phyloP scores from a whole-genome alignment of 225 moss, liverwort and hornwort genomes.

The Polytrichum formosum region DNA sequence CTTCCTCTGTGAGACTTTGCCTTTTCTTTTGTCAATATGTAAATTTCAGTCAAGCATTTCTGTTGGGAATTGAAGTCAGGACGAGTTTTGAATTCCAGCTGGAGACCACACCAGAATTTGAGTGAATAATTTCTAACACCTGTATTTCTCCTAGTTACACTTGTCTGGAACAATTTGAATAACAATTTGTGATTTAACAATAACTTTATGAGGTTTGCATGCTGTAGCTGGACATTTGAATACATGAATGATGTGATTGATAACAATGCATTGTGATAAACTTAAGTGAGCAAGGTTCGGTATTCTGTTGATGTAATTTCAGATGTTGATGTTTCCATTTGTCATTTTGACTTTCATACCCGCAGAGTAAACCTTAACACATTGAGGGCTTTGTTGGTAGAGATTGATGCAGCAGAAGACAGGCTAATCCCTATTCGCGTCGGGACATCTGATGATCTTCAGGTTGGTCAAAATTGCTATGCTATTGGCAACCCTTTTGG shows the following conservation, averaged over 20 bases:
- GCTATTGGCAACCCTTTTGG: slow-evolving; percentile 72
- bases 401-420: slow-evolving; percentile 50
- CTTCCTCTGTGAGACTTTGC: neutral
- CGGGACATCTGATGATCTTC: slow-evolving; percentile 61
- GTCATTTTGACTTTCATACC: neutral
- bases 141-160: too few species aligned
- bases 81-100: too few species aligned
- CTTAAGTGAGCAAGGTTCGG: neutral
- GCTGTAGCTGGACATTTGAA: too few species aligned
- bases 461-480: slow-evolving; percentile 64
- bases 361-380: slow-evolving; percentile 15
- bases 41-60: too few species aligned
- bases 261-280: neutral
- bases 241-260: too few species aligned
- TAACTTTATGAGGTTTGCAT: too few species aligned
- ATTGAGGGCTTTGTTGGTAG: slow-evolving; percentile 5
- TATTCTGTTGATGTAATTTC: neutral
- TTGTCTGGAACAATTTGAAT: too few species aligned
- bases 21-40: neutral
- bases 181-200: too few species aligned
- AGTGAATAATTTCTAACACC: too few species aligned
- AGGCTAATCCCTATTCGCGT: slow-evolving; percentile 46
- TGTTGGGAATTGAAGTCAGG: too few species aligned
- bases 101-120: too few species aligned
- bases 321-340: neutral